Conservation (phyloP, 2,329 filamentous ascomycete species). For the Verticillium isaacii region DNA sequence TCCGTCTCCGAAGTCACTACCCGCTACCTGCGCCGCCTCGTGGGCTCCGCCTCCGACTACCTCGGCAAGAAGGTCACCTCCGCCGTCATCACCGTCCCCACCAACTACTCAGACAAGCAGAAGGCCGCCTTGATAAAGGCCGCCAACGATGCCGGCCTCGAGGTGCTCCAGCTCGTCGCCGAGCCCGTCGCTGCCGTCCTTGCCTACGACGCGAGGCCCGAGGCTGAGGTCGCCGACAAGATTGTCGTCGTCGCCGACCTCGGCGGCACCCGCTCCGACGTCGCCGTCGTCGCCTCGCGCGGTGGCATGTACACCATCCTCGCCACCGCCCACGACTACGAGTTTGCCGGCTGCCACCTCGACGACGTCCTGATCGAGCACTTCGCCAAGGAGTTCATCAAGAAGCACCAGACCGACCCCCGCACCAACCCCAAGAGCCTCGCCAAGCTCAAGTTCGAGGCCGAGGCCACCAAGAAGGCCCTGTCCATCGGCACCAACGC, state of each 20-base stretch:
- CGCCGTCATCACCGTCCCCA: slow-evolving; percentile 91
- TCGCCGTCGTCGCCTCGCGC: slow-evolving; percentile 83
- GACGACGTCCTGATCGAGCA: slow-evolving; percentile 92
- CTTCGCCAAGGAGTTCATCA: slow-evolving; percentile 98
- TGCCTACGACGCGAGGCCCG: slow-evolving; percentile 83
- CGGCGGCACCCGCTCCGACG: slow-evolving; percentile 87
- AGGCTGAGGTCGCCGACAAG: slow-evolving; percentile 75
- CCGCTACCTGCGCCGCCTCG: slow-evolving; percentile 77
- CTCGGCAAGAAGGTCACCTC: slow-evolving; percentile 89
- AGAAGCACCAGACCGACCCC: slow-evolving; percentile 91
- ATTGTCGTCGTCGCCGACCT: slow-evolving; percentile 87
- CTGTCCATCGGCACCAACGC: slow-evolving; percentile 85
- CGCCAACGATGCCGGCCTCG: slow-evolving; percentile 74
- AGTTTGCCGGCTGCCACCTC: slow-evolving; percentile 78
- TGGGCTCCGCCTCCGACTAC: slow-evolving; percentile 82
- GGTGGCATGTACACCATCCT: slow-evolving; percentile 96
- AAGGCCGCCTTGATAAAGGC: slow-evolving; percentile 74
- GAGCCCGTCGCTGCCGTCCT: slow-evolving; percentile 87
- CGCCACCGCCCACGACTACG: slow-evolving; percentile 92
- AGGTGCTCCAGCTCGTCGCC: slow-evolving; percentile 87
- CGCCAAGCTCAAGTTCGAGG: slow-evolving; percentile 88
- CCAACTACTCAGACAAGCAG: slow-evolving; percentile 86
- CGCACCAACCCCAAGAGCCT: slow-evolving; percentile 74
- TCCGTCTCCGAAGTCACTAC: slow-evolving; percentile 77
- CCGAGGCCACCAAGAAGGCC: slow-evolving; percentile 87